A percentile compares a stretch with the other conserved stretches of the same genome.
phyloP scores from a whole-genome alignment of 2,329 filamentous ascomycete species.

The Trichoderma aggressivum region DNA sequence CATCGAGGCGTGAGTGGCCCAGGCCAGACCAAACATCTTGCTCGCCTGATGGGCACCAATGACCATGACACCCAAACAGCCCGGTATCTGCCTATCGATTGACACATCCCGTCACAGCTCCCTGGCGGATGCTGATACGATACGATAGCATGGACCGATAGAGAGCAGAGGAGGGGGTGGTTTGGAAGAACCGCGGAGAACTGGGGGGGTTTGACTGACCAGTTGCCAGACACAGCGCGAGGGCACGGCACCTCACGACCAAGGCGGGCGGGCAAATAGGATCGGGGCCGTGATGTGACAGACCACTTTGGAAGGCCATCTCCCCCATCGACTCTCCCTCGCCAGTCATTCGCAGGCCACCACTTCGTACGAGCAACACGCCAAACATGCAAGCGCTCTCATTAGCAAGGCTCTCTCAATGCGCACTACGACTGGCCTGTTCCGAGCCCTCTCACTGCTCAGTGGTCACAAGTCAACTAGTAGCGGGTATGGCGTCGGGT shows the following conservation, averaged over 20 bases:
- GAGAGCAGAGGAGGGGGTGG: not conserved
- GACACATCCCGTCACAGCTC: slow-evolving; percentile 23
- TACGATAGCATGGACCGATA: slow-evolving; percentile 16
- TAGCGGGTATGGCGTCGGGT: slow-evolving; percentile 19
- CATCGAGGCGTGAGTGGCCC: slow-evolving; percentile 8
- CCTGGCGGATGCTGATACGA: slow-evolving; percentile 19
- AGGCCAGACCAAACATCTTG: not conserved
- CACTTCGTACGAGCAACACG: not conserved
- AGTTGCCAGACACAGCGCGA: slow-evolving; percentile 3
- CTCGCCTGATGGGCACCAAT: slow-evolving; percentile 23
- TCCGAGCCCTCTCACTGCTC: slow-evolving; percentile 10
- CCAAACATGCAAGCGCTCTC: slow-evolving; percentile 12
- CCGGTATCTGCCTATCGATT: slow-evolving; percentile 21
- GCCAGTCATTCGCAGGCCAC: slow-evolving; percentile 6
- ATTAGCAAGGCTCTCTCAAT: not conserved
- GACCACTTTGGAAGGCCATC: slow-evolving; percentile 14
- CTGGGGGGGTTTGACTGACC: not conserved
- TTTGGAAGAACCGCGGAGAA: slow-evolving; percentile 8
- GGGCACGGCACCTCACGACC: not conserved
- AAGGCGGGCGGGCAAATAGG: slow-evolving; percentile 3
- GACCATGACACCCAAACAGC: slow-evolving; percentile 8
- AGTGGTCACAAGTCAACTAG: slow-evolving; percentile 14
- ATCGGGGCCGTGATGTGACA: slow-evolving; percentile 3
- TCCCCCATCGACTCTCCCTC: slow-evolving; percentile 1
- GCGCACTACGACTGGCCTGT: slow-evolving; percentile 14